Conservation (phyloP, 1,284 basidiomycete genomes). For the Flammula alnicola region DNA sequence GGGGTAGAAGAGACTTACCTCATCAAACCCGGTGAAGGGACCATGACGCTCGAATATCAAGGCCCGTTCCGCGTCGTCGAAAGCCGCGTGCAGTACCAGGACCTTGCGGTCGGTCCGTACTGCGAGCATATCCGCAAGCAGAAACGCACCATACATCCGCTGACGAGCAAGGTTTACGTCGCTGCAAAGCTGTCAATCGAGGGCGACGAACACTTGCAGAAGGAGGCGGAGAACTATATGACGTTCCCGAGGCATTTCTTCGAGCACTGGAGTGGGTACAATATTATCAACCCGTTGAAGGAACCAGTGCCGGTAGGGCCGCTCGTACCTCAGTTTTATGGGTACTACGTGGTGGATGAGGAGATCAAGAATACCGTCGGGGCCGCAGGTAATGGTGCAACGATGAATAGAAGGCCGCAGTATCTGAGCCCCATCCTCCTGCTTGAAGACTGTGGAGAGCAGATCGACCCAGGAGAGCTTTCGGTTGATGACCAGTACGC, state of each 20-base stretch:
- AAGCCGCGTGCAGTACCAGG: conserved; percentile 30
- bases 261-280: conserved; percentile 53
- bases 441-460: conserved; percentile 52
- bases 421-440: conserved; percentile 51
- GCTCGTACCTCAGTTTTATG: conserved; percentile 58
- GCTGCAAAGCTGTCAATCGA: conserved; percentile 33
- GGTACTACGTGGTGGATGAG: conserved; percentile 46
- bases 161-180: conserved; percentile 30
- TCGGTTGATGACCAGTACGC: conserved; percentile 38
- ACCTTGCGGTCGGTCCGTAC: conserved; percentile 23
- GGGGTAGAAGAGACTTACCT: not conserved
- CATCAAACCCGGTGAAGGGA: not conserved
- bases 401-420: conserved; percentile 1
- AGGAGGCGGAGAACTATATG: conserved; percentile 49
- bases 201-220: conserved; percentile 34
- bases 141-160: conserved; percentile 8
- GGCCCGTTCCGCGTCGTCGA: conserved; percentile 32
- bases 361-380: not conserved
- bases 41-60: conserved; percentile 19
- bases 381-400: conserved; percentile 6
- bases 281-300: conserved; percentile 43
- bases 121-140: conserved; percentile 31
- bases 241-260: conserved; percentile 47
- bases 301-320: conserved; percentile 50
- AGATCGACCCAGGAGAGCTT: conserved; percentile 35